phyloP scores from a whole-genome alignment of 495 filamentous ascomycete genomes.

The Pyrenula massariospora region DNA sequence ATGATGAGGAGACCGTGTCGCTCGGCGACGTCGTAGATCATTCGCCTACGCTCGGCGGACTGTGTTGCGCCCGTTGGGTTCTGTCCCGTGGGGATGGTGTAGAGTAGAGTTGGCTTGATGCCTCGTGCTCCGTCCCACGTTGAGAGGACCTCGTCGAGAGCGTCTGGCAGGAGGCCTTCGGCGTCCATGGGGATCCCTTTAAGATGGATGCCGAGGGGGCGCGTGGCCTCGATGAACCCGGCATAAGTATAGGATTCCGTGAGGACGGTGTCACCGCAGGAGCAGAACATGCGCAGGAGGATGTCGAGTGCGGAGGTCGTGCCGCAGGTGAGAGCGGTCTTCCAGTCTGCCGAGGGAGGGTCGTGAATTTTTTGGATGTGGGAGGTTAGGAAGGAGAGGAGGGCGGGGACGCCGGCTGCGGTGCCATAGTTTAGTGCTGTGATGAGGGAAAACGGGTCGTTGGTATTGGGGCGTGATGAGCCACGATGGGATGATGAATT shows the following conservation, averaged over 20 bases:
- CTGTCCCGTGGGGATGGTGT: conserved; percentile 61
- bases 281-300: conserved; percentile 11
- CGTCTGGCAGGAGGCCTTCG: conserved; percentile 51
- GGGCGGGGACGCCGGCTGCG: conserved; percentile 6
- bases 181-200: conserved; percentile 53
- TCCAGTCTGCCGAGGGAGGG: conserved; percentile 17
- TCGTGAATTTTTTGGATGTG: conserved; percentile 14
- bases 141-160: conserved; percentile 5
- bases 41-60: conserved; percentile 36
- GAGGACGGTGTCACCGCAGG: conserved; percentile 10
- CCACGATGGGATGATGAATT: conserved; percentile 40
- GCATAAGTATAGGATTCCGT: conserved; percentile 15
- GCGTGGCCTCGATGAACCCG: conserved; percentile 2
- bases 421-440: conserved; percentile 8
- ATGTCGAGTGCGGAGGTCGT: conserved; percentile 16
- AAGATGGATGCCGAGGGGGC: conserved; percentile 7
- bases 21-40: conserved; percentile 53
- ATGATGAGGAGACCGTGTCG: conserved; percentile 65
- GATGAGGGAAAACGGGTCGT: conserved; percentile 6
- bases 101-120: conserved; percentile 13
- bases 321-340: conserved; percentile 9
- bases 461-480: background rate
- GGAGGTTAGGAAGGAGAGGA: conserved; percentile 13
- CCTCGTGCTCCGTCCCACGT: conserved; percentile 8
- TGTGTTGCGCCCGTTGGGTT: conserved; percentile 73